These are phyloP conservation scores for Pulicaria dysenterica DNA, from an alignment of 129 eudicot genomes.

Conservation along the genomic window DNA sequence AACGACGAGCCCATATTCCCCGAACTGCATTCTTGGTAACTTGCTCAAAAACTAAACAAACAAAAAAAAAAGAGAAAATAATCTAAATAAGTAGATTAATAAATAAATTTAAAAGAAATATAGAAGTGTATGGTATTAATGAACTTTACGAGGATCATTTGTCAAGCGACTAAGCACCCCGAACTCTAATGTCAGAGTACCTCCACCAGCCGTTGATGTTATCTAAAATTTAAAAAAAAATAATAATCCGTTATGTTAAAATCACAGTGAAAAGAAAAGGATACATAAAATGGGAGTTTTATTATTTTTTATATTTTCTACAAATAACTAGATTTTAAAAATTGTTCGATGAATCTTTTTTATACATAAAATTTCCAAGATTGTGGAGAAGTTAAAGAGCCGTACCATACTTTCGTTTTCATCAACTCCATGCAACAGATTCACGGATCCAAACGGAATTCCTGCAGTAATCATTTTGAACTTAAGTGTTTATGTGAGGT, in stretches of 20 bases:
- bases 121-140: not conserved
- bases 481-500: not conserved
- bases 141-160: conserved; percentile 80
- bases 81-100: not conserved
- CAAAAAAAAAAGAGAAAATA: conserved; percentile 10
- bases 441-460: conserved; percentile 97
- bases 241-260: conserved; percentile 23
- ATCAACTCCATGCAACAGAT: conserved; percentile 89
- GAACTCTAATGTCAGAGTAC: conserved; percentile 90
- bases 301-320: not conserved
- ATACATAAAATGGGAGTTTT: not conserved
- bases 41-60: conserved; percentile 85
- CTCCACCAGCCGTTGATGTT: conserved; percentile 99
- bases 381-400: conserved; percentile 34
- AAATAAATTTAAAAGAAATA: too few species aligned
- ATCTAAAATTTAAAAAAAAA: conserved; percentile 65
- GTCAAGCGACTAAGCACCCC: conserved; percentile 96
- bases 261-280: not conserved
- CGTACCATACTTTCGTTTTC: conserved; percentile 95
- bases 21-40: conserved; percentile 94
- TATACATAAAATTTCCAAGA: conserved; percentile 12
- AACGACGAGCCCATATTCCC: conserved; percentile 97
- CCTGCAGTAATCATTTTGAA: conserved; percentile 51
- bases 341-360: not conserved
- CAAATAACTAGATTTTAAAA: not conserved